Base-by-base conservation (phyloP, 164 flowering plant genomes). In the Sedum album region DNA sequence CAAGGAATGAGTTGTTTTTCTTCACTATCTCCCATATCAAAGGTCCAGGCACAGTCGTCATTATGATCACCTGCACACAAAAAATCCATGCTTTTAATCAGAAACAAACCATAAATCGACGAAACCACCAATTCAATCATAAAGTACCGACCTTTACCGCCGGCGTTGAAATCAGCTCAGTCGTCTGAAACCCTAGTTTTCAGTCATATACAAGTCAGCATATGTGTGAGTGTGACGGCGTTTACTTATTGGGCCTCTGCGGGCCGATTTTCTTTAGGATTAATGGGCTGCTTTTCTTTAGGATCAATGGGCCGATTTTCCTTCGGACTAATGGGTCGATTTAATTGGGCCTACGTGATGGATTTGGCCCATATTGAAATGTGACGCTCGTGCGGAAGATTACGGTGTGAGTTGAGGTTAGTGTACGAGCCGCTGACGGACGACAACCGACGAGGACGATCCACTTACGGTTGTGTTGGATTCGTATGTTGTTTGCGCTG, bases 11-110 rank as follows among this genome's bases (percentile, higher is more conserved):
- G 79, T 84, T 90, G 85, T 93, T 93, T 81, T 75, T 93, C 90
- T 89, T 93, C 77, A 93, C 97, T 60, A 93, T 84, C 86, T 90
- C 94, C 98, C 98, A 93, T 1, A 93, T 73, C 84, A 93, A 73
- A 68, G 82, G 82, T 60, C 88, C 93, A 25, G 94, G 96, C 20
- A 93, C 86, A 1, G 91, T 79, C 65, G 98, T 83, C 98, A 90
- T 92, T 75, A 63, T 72, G 30, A 31, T 39, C 26, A 67, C 62
- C n/a, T 61, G 46, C 21, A 18, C 35, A 2, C 60, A 36, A 14
- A 21, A 33, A 68, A 36, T 42, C 26, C 26, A 51, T 51, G 17
- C 31, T 28, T 11, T 10, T 26, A 25, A 55, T 55, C 61, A 55
- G 1, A 11, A 14, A 26, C n/a, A 3, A 11, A 25, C 28, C 60